Conservation (phyloP, 169 alveolate genomes). For the Plasmodium malariae region DNA sequence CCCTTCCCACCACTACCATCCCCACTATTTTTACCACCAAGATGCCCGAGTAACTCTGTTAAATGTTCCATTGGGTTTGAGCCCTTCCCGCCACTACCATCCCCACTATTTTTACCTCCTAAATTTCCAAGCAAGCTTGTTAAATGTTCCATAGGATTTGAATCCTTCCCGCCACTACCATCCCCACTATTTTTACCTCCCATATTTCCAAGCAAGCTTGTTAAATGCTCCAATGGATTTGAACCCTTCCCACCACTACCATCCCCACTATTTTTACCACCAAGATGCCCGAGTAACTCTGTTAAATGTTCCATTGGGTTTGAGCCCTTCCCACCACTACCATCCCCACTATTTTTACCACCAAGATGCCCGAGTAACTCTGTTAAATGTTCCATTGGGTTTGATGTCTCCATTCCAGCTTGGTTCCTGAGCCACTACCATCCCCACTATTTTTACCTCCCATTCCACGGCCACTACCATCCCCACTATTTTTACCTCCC, state of each 20-base stretch:
- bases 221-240: neutral
- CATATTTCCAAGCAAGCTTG: slow-evolving; percentile 6
- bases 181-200: neutral
- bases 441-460: neutral
- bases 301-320: neutral
- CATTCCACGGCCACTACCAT: too few relatives aligned
- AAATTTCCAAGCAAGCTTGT: slow-evolving; percentile 10
- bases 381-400: neutral
- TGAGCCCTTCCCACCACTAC: neutral
- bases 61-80: slow-evolving; percentile 14
- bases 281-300: slow-evolving; percentile 3
- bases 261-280: neutral
- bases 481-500: too few relatives aligned
- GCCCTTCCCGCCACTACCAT: neutral
- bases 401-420: too few relatives aligned
- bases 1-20: too few relatives aligned
- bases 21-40: too few relatives aligned
- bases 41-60: too few relatives aligned
- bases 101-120: neutral
- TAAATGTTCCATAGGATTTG: slow-evolving; percentile 3
- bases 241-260: neutral
- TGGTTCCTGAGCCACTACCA: too few relatives aligned
- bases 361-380: neutral
- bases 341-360: slow-evolving; percentile 3
- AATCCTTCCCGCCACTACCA: neutral